A percentile compares a stretch with the other conserved stretches of the same genome.
phyloP scores from a whole-genome alignment of 2,329 filamentous ascomycete species.

The Chaetoscypha palmicola region DNA sequence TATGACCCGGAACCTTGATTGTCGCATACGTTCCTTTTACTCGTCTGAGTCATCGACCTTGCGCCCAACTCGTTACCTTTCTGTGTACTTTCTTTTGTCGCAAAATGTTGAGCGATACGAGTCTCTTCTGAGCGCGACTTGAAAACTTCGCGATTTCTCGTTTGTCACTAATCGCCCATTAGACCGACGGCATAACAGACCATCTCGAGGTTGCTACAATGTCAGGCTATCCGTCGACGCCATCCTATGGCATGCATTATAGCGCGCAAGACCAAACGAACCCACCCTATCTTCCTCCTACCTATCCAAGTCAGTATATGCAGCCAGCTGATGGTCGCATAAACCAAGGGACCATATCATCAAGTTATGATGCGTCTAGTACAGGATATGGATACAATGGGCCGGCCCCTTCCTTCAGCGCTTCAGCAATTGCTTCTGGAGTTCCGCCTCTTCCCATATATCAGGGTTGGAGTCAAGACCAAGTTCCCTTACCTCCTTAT shows the following conservation, averaged over 20 bases:
- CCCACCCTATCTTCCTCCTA: conserved; percentile 23
- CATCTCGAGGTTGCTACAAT: conserved; percentile 28
- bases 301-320: conserved; percentile 23
- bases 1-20: conserved; percentile 11
- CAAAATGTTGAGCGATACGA: conserved; percentile 17
- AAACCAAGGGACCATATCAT: conserved; percentile 19
- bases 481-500: conserved; percentile 22
- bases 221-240: conserved; percentile 41
- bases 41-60: background rate
- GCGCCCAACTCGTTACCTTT: conserved; percentile 5
- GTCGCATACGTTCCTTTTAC: conserved; percentile 6
- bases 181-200: background rate
- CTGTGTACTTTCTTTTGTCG: conserved; percentile 19
- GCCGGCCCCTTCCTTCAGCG: conserved; percentile 22
- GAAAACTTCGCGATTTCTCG: conserved; percentile 9
- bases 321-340: conserved; percentile 20
- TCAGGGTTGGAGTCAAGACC: conserved; percentile 29
- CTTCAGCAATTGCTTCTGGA: conserved; percentile 21
- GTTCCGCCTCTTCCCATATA: conserved; percentile 27
- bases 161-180: conserved; percentile 14
- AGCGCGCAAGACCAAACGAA: conserved; percentile 22
- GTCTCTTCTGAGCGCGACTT: conserved; percentile 17
- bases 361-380: conserved; percentile 22
- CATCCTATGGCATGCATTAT: conserved; percentile 35
- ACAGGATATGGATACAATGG: conserved; percentile 28